Conservation (phyloP, 2,329 filamentous ascomycete species). For the Pestalotiopsis fici region DNA sequence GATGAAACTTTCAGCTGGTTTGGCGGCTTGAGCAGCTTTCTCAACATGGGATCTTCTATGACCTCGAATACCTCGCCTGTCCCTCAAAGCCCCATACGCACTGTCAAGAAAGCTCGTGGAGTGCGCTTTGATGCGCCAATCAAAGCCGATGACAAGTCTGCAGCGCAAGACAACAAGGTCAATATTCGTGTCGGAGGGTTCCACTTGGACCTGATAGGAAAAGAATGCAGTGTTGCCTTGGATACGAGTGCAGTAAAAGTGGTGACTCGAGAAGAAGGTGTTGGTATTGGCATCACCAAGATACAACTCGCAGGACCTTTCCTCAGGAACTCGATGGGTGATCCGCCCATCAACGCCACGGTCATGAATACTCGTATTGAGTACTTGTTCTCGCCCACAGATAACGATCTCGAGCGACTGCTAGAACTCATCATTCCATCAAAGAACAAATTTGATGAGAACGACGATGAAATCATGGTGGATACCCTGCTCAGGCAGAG, state of each 20-base stretch:
- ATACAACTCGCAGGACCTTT: conserved; percentile 76
- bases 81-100: conserved; percentile 34
- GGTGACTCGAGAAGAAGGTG: conserved; percentile 70
- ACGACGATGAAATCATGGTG: conserved; percentile 90
- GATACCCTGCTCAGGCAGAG: conserved; percentile 87
- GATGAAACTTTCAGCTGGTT: conserved; percentile 89
- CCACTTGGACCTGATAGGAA: conserved; percentile 74
- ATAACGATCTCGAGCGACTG: conserved; percentile 79
- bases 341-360: conserved; percentile 63
- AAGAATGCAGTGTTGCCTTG: conserved; percentile 71
- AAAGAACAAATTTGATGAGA: conserved; percentile 81
- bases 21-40: conserved; percentile 86
- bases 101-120: conserved; percentile 48
- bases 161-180: conserved; percentile 62
- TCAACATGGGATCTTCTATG: conserved; percentile 86
- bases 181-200: conserved; percentile 78
- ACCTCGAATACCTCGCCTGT: conserved; percentile 66
- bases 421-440: conserved; percentile 88
- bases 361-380: conserved; percentile 70
- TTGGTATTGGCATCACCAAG: conserved; percentile 74
- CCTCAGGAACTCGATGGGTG: conserved; percentile 48
- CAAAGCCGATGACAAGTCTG: conserved; percentile 47
- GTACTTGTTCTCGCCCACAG: conserved; percentile 71
- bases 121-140: conserved; percentile 60
- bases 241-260: conserved; percentile 82